Percentiles rank a stretch among this genome's conserved stretches.
phyloP scores from a whole-genome alignment of 1,284 basidiomycete species.

The Cryptococcus sp. region DNA sequence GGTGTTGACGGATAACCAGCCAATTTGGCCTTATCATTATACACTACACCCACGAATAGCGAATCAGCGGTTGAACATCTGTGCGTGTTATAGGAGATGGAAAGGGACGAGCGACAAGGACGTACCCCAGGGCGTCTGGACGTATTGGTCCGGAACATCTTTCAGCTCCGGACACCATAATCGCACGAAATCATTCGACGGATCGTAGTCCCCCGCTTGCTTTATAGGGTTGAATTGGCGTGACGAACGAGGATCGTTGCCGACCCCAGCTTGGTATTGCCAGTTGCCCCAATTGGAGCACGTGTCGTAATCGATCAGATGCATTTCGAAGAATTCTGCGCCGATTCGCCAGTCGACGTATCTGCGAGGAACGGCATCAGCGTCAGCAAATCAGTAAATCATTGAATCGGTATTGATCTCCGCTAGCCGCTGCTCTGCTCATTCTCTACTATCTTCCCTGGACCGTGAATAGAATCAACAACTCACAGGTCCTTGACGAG shows the following conservation, averaged over 20 bases:
- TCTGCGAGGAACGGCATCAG: constrained; percentile 8
- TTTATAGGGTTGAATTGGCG: constrained; percentile 63
- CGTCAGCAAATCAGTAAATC: too few relatives aligned
- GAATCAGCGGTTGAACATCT: too few relatives aligned
- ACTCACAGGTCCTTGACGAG: constrained; percentile 57
- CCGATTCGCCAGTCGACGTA: constrained; percentile 61
- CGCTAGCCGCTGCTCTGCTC: not conserved
- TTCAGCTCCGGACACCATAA: constrained; percentile 58
- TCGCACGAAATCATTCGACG: constrained; percentile 57
- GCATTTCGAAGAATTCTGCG: constrained; percentile 59
- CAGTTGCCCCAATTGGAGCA: constrained; percentile 57
- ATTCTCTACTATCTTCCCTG: not conserved
- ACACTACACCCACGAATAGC: constrained; percentile 21
- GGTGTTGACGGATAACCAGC: constrained; percentile 36
- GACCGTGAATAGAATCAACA: not conserved
- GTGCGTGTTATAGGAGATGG: too few relatives aligned
- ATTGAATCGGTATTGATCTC: too few relatives aligned
- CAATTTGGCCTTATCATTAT: constrained; percentile 19
- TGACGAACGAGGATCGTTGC: constrained; percentile 60
- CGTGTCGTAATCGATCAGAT: constrained; percentile 57
- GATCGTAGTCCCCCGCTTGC: constrained; percentile 60
- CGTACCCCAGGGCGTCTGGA: constrained; percentile 48
- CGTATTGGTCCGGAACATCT: constrained; percentile 38
- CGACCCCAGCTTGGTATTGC: constrained; percentile 57
- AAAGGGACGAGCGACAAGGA: too few relatives aligned